Evolutionary conservation across 2,329 filamentous ascomycete species (phyloP).

Genomic region (Exophiala aquamarina): DNA sequence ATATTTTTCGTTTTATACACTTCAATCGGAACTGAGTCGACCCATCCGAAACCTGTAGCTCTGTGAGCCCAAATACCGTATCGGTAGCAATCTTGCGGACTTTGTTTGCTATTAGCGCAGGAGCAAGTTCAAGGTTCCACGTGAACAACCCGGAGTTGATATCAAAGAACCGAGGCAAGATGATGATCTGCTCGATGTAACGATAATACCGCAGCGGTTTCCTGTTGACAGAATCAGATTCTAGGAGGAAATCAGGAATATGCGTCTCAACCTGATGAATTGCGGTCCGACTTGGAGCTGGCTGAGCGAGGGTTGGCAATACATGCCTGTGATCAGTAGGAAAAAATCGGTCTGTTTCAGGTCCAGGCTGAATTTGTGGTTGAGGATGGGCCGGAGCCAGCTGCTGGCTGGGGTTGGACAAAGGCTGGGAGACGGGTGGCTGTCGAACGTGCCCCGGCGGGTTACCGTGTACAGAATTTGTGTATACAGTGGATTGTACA

Average conservation of each 20-base stretch:
- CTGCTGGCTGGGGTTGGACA: too few relatives aligned
- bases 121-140: conserved; percentile 39
- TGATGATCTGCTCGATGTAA: conserved; percentile 35
- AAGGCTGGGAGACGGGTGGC: too few relatives aligned
- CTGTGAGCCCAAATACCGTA: background rate
- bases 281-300: conserved; percentile 48
- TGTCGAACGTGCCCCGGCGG: too few relatives aligned
- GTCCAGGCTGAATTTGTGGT: too few relatives aligned
- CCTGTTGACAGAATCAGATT: conserved; percentile 2
- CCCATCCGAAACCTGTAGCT: conserved; percentile 46
- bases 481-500: too few relatives aligned
- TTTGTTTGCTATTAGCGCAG: conserved; percentile 25
- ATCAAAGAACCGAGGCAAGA: conserved; percentile 34
- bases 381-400: too few relatives aligned
- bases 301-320: conserved; percentile 20
- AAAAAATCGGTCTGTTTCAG: conserved; percentile 12
- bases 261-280: conserved; percentile 61
- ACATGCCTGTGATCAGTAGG: background rate
- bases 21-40: conserved; percentile 68
- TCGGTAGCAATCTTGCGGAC: background rate
- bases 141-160: conserved; percentile 28
- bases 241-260: conserved; percentile 47
- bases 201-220: conserved; percentile 33
- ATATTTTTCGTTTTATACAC: conserved; percentile 48
- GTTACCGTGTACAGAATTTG: too few relatives aligned